A percentile compares a stretch with the other conserved stretches of the same genome.
Evolutionary conservation across 2,329 filamentous ascomycete genomes (phyloP).

Genomic region (Aspergillus intermedius): DNA sequence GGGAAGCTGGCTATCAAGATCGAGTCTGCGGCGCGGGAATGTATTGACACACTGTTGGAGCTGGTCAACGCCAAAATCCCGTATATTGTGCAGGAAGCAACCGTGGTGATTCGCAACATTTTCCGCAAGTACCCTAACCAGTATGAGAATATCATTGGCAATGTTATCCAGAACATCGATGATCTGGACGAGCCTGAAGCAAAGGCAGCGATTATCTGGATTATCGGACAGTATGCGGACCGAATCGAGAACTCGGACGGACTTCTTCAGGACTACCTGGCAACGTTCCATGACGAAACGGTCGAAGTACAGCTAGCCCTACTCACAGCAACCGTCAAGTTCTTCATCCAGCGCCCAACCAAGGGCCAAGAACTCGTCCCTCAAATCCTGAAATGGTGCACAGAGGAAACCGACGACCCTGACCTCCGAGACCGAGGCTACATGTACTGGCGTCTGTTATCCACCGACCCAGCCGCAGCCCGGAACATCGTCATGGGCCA

Average conservation of each 20-base stretch:
- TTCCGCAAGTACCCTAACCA: constrained; percentile 99
- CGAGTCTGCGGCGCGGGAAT: constrained; percentile 80
- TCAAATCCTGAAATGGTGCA: constrained; percentile 95
- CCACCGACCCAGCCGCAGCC: constrained; percentile 80
- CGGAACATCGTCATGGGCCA: constrained; percentile 92
- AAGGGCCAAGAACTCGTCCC: constrained; percentile 91
- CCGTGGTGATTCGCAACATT: constrained; percentile 96
- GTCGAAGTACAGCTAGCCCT: constrained; percentile 93
- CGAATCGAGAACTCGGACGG: constrained; percentile 95
- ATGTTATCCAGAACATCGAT: constrained; percentile 91
- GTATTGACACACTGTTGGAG: constrained; percentile 87
- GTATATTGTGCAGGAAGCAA: constrained; percentile 98
- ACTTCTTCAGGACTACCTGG: constrained; percentile 88
- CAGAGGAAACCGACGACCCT: constrained; percentile 97
- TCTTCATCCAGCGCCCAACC: constrained; percentile 94
- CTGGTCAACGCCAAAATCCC: constrained; percentile 96
- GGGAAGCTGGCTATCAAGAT: constrained; percentile 99
- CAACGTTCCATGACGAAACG: constrained; percentile 87
- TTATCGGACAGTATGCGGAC: constrained; percentile 95
- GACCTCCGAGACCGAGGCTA: constrained; percentile 93
- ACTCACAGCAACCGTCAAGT: constrained; percentile 90
- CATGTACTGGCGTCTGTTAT: constrained; percentile 98
- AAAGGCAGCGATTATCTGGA: constrained; percentile 98
- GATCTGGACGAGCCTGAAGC: constrained; percentile 95
- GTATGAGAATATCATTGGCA: constrained; percentile 95